Evolutionary conservation across 2,329 filamentous ascomycete genomes (phyloP), one percentile per base, ranked within the genome.

Genomic region (Colletotrichum tamarilloi): DNA sequence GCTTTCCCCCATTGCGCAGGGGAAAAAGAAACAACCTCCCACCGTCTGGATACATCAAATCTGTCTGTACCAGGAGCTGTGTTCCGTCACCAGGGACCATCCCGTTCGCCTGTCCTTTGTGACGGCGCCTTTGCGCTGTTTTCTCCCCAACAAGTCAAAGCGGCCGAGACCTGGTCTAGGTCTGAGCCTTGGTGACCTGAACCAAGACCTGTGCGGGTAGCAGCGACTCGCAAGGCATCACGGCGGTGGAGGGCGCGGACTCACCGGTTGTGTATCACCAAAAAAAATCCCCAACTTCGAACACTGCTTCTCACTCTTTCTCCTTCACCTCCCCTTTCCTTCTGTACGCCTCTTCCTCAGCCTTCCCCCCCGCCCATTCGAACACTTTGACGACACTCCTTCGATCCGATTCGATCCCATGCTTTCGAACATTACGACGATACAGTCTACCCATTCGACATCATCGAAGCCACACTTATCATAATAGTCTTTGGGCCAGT

Each of bases 201-300:
- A 32, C 22, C 56, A 56, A 57, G 55, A 68, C 70, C 70, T 70
- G 70, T 65, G 55, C 70, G 60, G 60, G 55, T 69, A 60, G 38
- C 58, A 62, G 42, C 42, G 42, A 62, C 59, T 49, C 68, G 42
- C 57, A 19, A 59, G 32, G 57, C 68, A 72, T 72, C 64, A 38
- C 68, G 38, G 71, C 56, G 38, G 62, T 56, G 53, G 67, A 65
- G 71, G 42, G 67, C 62, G 65, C 69, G 71, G 71, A 66, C 63
- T 74, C 63, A 68, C 58, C 32, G 58, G 68, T 63, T 67, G 63
- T 73, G 72, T 74, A 74, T 74, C 69, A 74, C 72, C 64, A 73
- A 55, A 59, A 59, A 38, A 38, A 19, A 26, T 46, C 68, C 38
- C 46, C 30, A 53, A 38, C 52, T 64, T 60, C 53, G 30, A 73